Evolutionary conservation across 768 basidiomycete genomes (phyloP).

Genomic region (Tylopilus vinaceipallidus): DNA sequence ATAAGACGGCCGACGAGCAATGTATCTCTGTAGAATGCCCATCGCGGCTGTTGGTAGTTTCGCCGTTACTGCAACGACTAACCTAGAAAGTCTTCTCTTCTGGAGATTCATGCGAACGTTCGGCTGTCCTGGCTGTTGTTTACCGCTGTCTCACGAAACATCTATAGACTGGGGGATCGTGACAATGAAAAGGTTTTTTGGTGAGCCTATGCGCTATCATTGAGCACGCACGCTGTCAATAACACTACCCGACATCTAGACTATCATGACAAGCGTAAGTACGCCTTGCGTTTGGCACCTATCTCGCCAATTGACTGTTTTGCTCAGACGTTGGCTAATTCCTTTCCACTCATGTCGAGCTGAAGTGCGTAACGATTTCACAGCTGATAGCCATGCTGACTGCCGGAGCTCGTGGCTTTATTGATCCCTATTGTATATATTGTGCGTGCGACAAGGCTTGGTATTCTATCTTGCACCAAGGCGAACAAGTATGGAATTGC

Average conservation of each 20-base stretch:
- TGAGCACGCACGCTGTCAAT: neutral
- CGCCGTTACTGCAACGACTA: conserved; percentile 53
- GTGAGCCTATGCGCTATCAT: conserved; percentile 31
- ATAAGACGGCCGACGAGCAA: conserved; percentile 60
- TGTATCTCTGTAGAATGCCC: conserved; percentile 61
- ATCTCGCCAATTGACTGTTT: neutral
- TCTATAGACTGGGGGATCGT: conserved; percentile 62
- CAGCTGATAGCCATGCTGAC: too few relatives aligned
- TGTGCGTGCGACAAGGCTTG: conserved; percentile 35
- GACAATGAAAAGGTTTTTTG: conserved; percentile 60
- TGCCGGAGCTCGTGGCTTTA: conserved; percentile 30
- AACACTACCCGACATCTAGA: conserved; percentile 25
- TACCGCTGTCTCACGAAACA: conserved; percentile 63
- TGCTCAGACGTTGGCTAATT: conserved; percentile 43
- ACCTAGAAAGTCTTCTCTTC: conserved; percentile 44
- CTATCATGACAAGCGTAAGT: conserved; percentile 52
- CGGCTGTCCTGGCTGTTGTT: conserved; percentile 55
- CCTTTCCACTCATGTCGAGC: conserved; percentile 26
- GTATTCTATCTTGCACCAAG: conserved; percentile 34
- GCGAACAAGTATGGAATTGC: conserved; percentile 38
- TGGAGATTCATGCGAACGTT: conserved; percentile 67
- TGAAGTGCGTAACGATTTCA: too few relatives aligned
- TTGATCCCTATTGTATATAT: conserved; percentile 66
- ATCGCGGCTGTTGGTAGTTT: conserved; percentile 57
- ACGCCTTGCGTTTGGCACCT: neutral